Percentiles rank a stretch among this genome's conserved stretches.
phyloP scores from a whole-genome alignment of 805 yeast species.

The Jamesozyma hellenica region DNA sequence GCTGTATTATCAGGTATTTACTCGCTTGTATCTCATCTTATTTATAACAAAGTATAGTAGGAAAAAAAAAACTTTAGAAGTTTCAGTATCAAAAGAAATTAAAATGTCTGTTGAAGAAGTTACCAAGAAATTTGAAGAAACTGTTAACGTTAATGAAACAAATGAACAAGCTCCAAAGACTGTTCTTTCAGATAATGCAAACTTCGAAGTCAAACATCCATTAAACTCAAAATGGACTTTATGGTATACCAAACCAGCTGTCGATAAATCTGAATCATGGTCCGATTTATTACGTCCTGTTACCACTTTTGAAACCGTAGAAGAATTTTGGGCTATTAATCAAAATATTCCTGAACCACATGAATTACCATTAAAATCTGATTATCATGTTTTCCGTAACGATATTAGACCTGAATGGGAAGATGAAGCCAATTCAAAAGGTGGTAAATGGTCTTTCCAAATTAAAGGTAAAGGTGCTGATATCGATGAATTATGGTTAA shows the following conservation, averaged over 20 bases:
- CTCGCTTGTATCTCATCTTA: too few relatives aligned
- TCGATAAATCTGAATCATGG: conserved; percentile 76
- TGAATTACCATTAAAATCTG: conserved; percentile 84
- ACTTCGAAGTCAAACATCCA: conserved; percentile 53
- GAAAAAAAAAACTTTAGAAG: not conserved
- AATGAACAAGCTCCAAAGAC: conserved; percentile 24
- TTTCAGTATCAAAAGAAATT: not conserved
- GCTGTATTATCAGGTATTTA: too few relatives aligned
- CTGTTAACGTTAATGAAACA: conserved; percentile 16
- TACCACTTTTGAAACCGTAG: conserved; percentile 85
- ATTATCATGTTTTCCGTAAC: conserved; percentile 88
- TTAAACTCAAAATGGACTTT: conserved; percentile 86
- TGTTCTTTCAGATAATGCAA: conserved; percentile 21
- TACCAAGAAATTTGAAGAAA: conserved; percentile 25
- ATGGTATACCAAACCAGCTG: conserved; percentile 94
- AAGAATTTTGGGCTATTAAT: conserved; percentile 97
- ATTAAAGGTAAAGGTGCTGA: conserved; percentile 52
- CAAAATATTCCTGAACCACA: conserved; percentile 87
- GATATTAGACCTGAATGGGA: conserved; percentile 99
- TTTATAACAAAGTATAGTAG: too few relatives aligned
- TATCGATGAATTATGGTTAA: conserved; percentile 86
- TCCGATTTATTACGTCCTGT: conserved; percentile 86
- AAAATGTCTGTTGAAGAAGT: conserved; percentile 31
- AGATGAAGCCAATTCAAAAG: conserved; percentile 73
- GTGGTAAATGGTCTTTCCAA: conserved; percentile 90